Base-by-base conservation (phyloP, 768 basidiomycete species). In the Rubroboletus satanas region DNA sequence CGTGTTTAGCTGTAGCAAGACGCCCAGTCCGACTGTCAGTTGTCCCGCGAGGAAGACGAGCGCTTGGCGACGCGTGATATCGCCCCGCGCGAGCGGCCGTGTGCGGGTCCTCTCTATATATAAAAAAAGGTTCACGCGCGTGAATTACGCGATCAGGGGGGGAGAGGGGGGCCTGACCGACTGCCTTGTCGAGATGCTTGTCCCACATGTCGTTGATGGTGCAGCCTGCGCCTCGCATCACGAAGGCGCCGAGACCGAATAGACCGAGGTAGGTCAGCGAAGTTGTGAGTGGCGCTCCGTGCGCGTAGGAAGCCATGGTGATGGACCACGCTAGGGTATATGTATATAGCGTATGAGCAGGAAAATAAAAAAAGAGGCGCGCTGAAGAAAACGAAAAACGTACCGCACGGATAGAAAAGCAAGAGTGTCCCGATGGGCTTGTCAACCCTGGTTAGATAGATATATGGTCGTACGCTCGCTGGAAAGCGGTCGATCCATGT, bases 151-250 rank as follows among this genome's bases (percentile, higher is more conserved):
- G 8, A 3, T 12, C 21, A 3, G 23, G 28, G 4, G 29, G 7
- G 7, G 12, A 9, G 0, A 7, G 8, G 7, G 10, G 5, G 10
- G 32, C 53, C 71, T 56, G 65, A 94, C 95, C 93, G 46, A 98
- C 97, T 37, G 87, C 85, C 66, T 84, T 85, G 77, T 99, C 97
- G 43, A 97, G 82, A 57, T 91, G 84, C 59, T 79, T 80, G 72
- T 99, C 97, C 96, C 97, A 98, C 85, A 99, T 85, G 67, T 99
- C 97, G 69, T 99, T 99, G 62, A 99, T 96, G 3, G 93, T 98
- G 72, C 97, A 99, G 4, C 97, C 97, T 21, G 97, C 97, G 6
- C 96, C 93, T 18, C 97, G 85, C 97, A 99, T 99, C 48, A 98
- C 80, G 42, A 97, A 62, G 0, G 97, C 94, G 1, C 97, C 97